Conservation (phyloP, 768 basidiomycete genomes). For the Rhizopogon salebrosus region DNA sequence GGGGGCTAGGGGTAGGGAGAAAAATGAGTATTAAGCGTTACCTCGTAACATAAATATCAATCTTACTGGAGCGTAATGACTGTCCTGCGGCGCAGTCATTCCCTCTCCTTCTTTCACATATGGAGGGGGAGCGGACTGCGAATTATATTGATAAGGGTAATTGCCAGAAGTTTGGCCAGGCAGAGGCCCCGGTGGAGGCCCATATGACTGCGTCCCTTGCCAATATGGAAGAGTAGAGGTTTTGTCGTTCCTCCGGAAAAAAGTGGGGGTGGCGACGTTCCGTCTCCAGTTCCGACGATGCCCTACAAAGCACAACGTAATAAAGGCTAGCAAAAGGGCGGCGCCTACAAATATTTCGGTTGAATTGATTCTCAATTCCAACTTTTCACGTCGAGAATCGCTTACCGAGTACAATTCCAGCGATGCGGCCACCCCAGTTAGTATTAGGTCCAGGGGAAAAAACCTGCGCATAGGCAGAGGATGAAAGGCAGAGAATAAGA, state of each 20-base stretch:
- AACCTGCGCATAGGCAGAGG: slow-evolving; percentile 9
- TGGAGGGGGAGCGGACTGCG: slow-evolving; percentile 4
- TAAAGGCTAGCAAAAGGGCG: slow-evolving; percentile 5
- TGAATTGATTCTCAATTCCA: no score
- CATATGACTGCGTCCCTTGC: slow-evolving; percentile 6
- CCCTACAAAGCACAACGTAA: slow-evolving; percentile 4
- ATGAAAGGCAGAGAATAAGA: slow-evolving; percentile 3
- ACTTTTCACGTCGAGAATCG: neutral
- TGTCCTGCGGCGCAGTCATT: neutral
- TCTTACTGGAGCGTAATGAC: slow-evolving; percentile 15
- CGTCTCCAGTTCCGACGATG: slow-evolving; percentile 5
- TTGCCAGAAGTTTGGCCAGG: neutral
- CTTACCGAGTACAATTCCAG: slow-evolving; percentile 21
- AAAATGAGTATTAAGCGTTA: neutral
- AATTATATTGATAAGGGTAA: neutral
- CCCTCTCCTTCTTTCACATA: neutral
- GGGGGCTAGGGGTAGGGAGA: slow-evolving; percentile 5
- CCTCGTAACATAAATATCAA: neutral
- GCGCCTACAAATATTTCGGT: slow-evolving; percentile 7
- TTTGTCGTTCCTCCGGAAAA: neutral
- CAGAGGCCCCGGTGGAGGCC: neutral
- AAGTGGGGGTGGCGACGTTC: neutral
- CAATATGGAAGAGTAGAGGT: slow-evolving; percentile 3
- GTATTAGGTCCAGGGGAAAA: slow-evolving; percentile 3
- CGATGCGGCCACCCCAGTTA: slow-evolving; percentile 16